A percentile compares a stretch with the other conserved stretches of the same genome.
These are phyloP conservation scores for Rhododendron williamsianum DNA, from an alignment of 148 eudicot species.

Conservation along the genomic window DNA sequence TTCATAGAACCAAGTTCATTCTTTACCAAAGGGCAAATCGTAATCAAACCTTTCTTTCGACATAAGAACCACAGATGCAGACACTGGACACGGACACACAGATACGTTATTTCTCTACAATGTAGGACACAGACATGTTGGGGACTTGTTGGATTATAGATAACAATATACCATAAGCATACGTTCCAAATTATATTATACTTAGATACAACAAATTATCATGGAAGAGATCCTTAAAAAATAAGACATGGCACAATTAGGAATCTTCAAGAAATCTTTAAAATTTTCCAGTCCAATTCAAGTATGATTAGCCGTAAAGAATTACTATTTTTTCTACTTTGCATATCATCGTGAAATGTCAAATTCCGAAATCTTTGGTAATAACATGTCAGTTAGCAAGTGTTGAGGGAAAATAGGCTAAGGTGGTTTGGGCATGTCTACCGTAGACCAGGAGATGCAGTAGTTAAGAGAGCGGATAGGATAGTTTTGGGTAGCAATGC, in stretches of 20 bases:
- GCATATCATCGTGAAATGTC: not conserved
- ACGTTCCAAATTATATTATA: not conserved
- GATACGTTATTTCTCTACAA: no score
- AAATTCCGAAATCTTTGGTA: not conserved
- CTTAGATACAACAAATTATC: no score
- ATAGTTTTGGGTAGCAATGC: no score
- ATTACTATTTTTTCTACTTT: not conserved
- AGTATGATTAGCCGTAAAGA: not conserved
- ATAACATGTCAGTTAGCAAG: not conserved
- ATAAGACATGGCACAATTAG: not conserved
- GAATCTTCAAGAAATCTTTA: no score
- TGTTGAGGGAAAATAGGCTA: not conserved
- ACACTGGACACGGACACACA: not conserved
- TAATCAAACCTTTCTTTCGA: no score
- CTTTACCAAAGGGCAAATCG: no score
- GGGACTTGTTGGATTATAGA: not conserved
- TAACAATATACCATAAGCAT: not conserved
- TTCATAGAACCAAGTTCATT: no score
- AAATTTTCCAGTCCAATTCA: not conserved
- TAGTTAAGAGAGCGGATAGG: no score
- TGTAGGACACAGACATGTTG: not conserved
- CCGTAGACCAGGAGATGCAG: no score
- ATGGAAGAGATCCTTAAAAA: not conserved
- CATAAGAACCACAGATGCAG: no score
- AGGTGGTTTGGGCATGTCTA: no score